phyloP scores from a whole-genome alignment of 345 rosid genomes.

The Eucalyptus erythrocorys region DNA sequence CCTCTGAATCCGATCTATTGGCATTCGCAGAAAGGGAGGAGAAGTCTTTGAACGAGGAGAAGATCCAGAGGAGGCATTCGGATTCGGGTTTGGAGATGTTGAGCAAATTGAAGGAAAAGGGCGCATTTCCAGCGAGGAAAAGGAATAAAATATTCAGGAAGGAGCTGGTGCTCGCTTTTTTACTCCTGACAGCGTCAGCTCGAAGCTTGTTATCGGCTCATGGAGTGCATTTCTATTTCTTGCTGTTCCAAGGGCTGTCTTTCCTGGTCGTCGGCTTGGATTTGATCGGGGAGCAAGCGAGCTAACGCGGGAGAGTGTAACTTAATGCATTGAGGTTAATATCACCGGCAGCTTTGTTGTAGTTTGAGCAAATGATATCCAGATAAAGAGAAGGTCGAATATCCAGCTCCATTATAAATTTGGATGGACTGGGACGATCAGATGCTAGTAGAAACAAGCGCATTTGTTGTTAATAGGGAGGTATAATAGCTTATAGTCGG shows the following conservation, averaged over 20 bases:
- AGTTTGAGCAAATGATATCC: neutral
- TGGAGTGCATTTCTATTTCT: constrained; percentile 88
- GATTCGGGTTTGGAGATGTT: constrained; percentile 64
- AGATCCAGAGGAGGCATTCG: constrained; percentile 47
- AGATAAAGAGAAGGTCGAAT: neutral
- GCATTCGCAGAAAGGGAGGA: constrained; percentile 73
- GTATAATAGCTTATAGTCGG: neutral
- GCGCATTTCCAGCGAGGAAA: constrained; percentile 23
- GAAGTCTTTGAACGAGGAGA: constrained; percentile 33
- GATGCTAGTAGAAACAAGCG: neutral
- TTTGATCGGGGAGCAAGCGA: constrained; percentile 84
- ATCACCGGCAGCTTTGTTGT: neutral
- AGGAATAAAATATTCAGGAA: constrained; percentile 56
- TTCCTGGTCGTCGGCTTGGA: constrained; percentile 85
- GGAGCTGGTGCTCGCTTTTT: constrained; percentile 77
- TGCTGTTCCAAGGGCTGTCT: constrained; percentile 79
- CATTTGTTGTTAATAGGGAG: neutral
- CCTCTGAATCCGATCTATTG: constrained; percentile 70
- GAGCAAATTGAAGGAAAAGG: constrained; percentile 47
- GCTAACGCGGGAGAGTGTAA: constrained; percentile 6
- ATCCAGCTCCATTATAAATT: neutral
- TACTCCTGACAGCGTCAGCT: constrained; percentile 71
- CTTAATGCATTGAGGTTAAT: neutral
- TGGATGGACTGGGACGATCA: neutral
- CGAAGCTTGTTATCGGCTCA: constrained; percentile 76